Percentiles rank a stretch among this genome's conserved stretches.
phyloP scores from a whole-genome alignment of 257 asterid species.

The Anisodus acutangulus region DNA sequence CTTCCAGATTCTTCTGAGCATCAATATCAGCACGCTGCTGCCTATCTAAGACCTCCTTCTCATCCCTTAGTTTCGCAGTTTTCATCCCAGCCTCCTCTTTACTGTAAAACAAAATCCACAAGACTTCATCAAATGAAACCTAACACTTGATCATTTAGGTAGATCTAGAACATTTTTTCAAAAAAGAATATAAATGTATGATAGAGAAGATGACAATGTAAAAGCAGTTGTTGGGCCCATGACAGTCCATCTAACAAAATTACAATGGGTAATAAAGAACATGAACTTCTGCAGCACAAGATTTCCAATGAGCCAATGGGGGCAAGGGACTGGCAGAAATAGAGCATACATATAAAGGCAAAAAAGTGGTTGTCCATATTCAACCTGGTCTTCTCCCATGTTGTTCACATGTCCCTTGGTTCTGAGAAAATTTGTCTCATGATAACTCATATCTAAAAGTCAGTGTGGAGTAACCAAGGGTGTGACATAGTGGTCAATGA shows the following conservation, averaged over 20 bases:
- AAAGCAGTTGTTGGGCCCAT: conserved; percentile 2
- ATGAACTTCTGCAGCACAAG: not conserved
- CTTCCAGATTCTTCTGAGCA: conserved; percentile 86
- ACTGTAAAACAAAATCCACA: conserved; percentile 52
- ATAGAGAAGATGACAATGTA: not conserved
- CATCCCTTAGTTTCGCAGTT: conserved; percentile 92
- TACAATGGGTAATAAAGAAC: not conserved
- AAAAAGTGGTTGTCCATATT: too few relatives aligned
- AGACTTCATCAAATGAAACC: conserved; percentile 9
- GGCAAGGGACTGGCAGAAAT: not conserved
- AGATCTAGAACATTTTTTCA: not conserved
- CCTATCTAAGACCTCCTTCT: conserved; percentile 94
- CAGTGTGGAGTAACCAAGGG: too few relatives aligned
- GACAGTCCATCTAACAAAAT: not conserved
- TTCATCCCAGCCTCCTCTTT: conserved; percentile 97
- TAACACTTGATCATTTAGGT: not conserved
- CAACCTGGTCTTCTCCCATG: too few relatives aligned
- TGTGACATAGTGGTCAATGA: too few relatives aligned
- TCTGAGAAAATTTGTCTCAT: too few relatives aligned
- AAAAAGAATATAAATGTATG: not conserved
- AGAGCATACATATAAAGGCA: not conserved
- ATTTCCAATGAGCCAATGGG: not conserved
- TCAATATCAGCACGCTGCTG: conserved; percentile 92
- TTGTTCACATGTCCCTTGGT: too few relatives aligned
- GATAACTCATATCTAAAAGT: too few relatives aligned